These are phyloP conservation scores for Fagus sylvatica DNA, from an alignment of 306 rosid genomes.

Conservation along the genomic window DNA sequence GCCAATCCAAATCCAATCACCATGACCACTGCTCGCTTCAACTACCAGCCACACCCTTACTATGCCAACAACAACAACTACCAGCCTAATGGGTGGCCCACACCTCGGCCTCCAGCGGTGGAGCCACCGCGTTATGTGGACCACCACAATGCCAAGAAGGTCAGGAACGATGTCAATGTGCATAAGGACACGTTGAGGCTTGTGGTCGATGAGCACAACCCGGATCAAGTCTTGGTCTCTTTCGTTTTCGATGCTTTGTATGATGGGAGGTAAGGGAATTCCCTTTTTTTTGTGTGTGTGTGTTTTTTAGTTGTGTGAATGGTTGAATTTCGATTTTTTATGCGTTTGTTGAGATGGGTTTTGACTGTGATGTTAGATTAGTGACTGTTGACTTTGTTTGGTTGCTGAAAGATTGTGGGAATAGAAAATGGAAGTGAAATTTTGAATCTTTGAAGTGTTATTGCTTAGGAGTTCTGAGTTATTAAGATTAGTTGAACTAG, in stretches of 20 bases:
- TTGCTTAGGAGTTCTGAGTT: background rate
- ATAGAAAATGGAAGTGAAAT: background rate
- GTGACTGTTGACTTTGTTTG: background rate
- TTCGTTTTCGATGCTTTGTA: constrained; percentile 79
- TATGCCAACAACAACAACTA: constrained; percentile 46
- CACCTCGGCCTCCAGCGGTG: constrained; percentile 34
- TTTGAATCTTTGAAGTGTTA: background rate
- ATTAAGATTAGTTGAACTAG: background rate
- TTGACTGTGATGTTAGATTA: background rate
- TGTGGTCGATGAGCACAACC: constrained; percentile 55
- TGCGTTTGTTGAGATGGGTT: background rate
- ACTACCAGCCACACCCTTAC: constrained; percentile 38
- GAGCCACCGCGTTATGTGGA: constrained; percentile 67
- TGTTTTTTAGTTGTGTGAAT: background rate
- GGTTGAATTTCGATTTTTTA: background rate
- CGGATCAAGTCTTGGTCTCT: constrained; percentile 68
- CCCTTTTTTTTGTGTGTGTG: background rate
- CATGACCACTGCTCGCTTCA: constrained; percentile 32
- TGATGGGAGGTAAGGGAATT: constrained; percentile 66
- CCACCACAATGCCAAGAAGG: constrained; percentile 80
- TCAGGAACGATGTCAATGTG: constrained; percentile 71
- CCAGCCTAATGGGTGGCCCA: constrained; percentile 41
- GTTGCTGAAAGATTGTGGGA: constrained; percentile 2
- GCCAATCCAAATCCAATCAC: constrained; percentile 30
- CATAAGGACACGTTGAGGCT: constrained; percentile 67